These are phyloP conservation scores for Gossypium aridum DNA, from an alignment of 441 rosid species.

Conservation along the genomic window DNA sequence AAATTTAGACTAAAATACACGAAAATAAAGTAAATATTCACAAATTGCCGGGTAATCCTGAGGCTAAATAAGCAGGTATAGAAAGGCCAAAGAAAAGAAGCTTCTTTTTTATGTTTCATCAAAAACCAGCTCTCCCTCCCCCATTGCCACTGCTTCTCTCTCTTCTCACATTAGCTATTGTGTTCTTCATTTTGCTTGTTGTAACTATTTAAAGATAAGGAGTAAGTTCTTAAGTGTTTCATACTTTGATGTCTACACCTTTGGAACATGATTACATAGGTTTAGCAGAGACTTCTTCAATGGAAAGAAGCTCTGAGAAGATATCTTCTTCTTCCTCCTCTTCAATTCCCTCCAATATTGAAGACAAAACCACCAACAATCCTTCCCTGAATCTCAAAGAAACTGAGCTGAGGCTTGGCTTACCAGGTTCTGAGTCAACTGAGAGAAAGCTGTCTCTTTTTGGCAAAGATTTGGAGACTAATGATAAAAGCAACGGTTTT, in stretches of 20 bases:
- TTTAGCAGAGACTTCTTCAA: slow-evolving; percentile 41
- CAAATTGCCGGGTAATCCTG: not conserved
- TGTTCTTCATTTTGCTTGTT: not conserved
- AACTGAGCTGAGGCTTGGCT: slow-evolving; percentile 65
- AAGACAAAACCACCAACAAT: slow-evolving; percentile 12
- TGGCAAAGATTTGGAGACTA: slow-evolving; percentile 42
- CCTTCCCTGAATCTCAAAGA: slow-evolving; percentile 36
- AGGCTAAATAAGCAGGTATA: slow-evolving; percentile 13
- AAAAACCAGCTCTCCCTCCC: slow-evolving; percentile 17
- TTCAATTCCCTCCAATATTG: slow-evolving; percentile 17
- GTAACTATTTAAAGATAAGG: not conserved
- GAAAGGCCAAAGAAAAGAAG: slow-evolving; percentile 45
- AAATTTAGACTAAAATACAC: not conserved
- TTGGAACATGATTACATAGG: slow-evolving; percentile 70
- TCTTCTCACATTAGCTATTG: not conserved
- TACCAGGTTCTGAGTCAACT: slow-evolving; percentile 56
- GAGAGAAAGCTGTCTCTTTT: slow-evolving; percentile 45
- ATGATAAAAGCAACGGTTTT: slow-evolving; percentile 17
- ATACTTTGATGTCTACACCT: slow-evolving; percentile 47
- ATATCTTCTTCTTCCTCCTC: slow-evolving; percentile 26
- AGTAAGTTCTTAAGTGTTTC: not conserved
- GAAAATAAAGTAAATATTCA: not conserved
- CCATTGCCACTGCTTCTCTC: not conserved
- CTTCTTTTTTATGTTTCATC: slow-evolving; percentile 32
- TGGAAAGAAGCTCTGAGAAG: slow-evolving; percentile 41